Percentiles rank a stretch among this genome's conserved stretches.
These are phyloP conservation scores for Cadophora sp. DNA, from an alignment of 2,329 filamentous ascomycete genomes.

Conservation along the genomic window DNA sequence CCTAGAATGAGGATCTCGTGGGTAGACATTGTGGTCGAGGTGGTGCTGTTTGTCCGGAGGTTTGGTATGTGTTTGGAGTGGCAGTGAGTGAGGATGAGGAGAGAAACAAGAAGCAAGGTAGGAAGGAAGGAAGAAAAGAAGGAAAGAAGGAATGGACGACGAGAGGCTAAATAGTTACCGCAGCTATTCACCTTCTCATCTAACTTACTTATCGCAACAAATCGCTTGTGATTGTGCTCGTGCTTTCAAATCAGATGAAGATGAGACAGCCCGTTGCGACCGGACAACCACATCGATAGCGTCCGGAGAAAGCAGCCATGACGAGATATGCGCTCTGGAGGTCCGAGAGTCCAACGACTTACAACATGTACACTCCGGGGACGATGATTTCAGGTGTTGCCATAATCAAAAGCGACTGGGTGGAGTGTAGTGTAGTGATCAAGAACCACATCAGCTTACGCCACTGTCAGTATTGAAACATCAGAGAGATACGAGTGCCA, in stretches of 20 bases:
- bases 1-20: constrained; percentile 56
- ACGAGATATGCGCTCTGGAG: background rate
- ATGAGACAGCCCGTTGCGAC: background rate
- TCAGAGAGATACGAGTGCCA: background rate
- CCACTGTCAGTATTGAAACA: background rate
- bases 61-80: background rate
- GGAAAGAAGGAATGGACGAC: background rate
- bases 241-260: constrained; percentile 8
- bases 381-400: background rate
- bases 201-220: background rate
- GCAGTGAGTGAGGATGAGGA: background rate
- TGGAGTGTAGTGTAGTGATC: background rate
- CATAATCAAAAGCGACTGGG: background rate
- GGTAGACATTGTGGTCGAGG: constrained; percentile 1
- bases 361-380: background rate
- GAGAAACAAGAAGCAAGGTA: background rate
- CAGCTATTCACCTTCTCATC: background rate
- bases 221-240: background rate
- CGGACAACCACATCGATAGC: background rate
- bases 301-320: background rate
- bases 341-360: background rate
- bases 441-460: background rate
- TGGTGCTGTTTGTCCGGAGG: background rate
- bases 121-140: background rate
- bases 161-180: background rate